Base-by-base conservation (phyloP, 2,329 filamentous ascomycete species). In the Chaetomium globosum region DNA sequence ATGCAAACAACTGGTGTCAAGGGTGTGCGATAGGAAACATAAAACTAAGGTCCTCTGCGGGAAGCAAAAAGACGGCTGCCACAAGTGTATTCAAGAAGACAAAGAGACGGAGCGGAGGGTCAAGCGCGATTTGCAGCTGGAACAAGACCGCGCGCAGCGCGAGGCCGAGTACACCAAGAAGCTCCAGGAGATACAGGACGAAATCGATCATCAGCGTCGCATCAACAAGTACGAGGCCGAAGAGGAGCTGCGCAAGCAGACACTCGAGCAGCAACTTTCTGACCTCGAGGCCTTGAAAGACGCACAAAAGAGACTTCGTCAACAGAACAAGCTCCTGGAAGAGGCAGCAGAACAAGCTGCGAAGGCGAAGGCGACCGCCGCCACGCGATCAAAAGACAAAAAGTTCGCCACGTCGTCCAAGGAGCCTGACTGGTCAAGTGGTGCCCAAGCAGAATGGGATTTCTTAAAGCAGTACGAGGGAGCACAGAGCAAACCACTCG, bases 371-470 rank as follows among this genome's bases (percentile, higher is more conserved):
- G 9, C 26, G 36, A 48, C 61, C 43, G 54, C 53, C 21, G 4
- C 33, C 58, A 19, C 43, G 36, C 4, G 12, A 59, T 19, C 39
- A 43, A 43, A 43, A 43, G 39, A 43, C 39, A n/a, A 43, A 5
- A 43, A 19, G 16, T 7, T 16, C 16, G 6, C 39, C 16, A 21
- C 48, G n/a, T 48, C 60, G 2, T 46, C 64, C 6, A 59, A 61
- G 4, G 16, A 57, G 8, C 4, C 23, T 6, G 55, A 43, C 6
- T 30, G 49, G 26, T 21, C 68, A 4, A 63, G 67, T 48, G 66
- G 71, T 33, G 80, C 85, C 0, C 74, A 75, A 0, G 75, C 77
- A 1, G 86, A 91, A 21, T 92, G 89, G 90, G 76, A 87, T 16
- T 72, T 77, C 0, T 80, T 87, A 69, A 92, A 92, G 71, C 57